Percentiles rank a stretch among this genome's conserved stretches.
Evolutionary conservation across 306 rosid genomes (phyloP).

Genomic region (Sphenostylis stenocarpa): DNA sequence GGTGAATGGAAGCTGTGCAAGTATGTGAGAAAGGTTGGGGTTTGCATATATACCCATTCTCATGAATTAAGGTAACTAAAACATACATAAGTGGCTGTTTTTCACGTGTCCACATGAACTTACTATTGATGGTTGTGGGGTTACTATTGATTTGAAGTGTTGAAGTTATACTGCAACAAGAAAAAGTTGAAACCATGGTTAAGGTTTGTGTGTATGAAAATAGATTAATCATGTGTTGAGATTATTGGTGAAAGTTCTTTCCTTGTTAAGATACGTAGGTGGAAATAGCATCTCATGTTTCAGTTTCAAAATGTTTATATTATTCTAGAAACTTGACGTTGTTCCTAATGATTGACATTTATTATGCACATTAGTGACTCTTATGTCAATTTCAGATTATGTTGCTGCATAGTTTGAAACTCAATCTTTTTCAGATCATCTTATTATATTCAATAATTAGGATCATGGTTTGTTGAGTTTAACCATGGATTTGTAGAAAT

Average conservation of each 20-base stretch:
- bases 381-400: conserved; percentile 18
- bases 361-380: background rate
- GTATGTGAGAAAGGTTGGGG: conserved; percentile 28
- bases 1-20: conserved; percentile 33
- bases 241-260: conserved; percentile 23
- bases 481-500: conserved; percentile 10
- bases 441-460: background rate
- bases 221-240: background rate
- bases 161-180: conserved; percentile 42
- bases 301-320: conserved; percentile 39
- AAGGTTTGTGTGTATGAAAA: background rate
- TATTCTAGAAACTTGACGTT: conserved; percentile 36
- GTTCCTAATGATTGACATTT: conserved; percentile 34
- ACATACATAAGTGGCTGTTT: background rate
- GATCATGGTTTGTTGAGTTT: background rate
- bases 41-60: conserved; percentile 31
- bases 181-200: background rate
- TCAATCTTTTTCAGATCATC: conserved; percentile 22
- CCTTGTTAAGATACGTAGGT: conserved; percentile 29
- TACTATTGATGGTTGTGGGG: conserved; percentile 40
- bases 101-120: conserved; percentile 35
- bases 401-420: conserved; percentile 18
- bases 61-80: conserved; percentile 13
- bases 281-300: conserved; percentile 35
- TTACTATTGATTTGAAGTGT: conserved; percentile 34